Conservation (phyloP, 345 rosid genomes). For the Populus ilicifolia region DNA sequence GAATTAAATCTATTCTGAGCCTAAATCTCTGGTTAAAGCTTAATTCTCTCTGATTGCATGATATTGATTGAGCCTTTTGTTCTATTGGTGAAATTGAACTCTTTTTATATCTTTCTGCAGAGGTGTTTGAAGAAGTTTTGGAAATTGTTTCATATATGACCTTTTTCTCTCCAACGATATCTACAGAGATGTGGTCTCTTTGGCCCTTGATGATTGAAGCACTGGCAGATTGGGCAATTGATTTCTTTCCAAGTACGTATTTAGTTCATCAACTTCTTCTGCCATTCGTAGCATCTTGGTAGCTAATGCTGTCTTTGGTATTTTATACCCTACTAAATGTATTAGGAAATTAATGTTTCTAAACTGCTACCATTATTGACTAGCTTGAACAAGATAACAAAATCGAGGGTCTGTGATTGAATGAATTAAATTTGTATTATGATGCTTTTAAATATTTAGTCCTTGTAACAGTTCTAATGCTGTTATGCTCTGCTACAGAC, state of each 20-base stretch:
- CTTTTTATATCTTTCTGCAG: slow-evolving; percentile 43
- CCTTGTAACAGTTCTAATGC: slow-evolving; percentile 5
- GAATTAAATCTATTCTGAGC: neutral
- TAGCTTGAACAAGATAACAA: neutral
- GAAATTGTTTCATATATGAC: slow-evolving; percentile 99
- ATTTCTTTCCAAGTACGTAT: slow-evolving; percentile 81
- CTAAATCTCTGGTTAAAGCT: neutral
- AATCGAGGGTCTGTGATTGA: neutral
- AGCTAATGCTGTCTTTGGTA: neutral
- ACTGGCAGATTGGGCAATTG: slow-evolving; percentile 94
- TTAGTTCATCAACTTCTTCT: neutral
- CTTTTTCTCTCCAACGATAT: slow-evolving; percentile 87
- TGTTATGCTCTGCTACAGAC: slow-evolving; percentile 43
- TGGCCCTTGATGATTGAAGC: slow-evolving; percentile 98
- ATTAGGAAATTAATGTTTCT: neutral
- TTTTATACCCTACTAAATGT: neutral
- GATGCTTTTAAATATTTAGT: neutral
- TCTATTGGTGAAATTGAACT: neutral
- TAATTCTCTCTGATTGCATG: neutral
- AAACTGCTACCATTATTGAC: neutral
- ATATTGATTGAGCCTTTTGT: neutral
- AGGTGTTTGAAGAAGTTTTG: slow-evolving; percentile 98
- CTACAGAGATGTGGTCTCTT: slow-evolving; percentile 93
- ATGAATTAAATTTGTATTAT: neutral
- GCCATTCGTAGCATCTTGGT: neutral